Conservation (phyloP, 768 basidiomycete species). For the Leccinum olivaceopallidum region DNA sequence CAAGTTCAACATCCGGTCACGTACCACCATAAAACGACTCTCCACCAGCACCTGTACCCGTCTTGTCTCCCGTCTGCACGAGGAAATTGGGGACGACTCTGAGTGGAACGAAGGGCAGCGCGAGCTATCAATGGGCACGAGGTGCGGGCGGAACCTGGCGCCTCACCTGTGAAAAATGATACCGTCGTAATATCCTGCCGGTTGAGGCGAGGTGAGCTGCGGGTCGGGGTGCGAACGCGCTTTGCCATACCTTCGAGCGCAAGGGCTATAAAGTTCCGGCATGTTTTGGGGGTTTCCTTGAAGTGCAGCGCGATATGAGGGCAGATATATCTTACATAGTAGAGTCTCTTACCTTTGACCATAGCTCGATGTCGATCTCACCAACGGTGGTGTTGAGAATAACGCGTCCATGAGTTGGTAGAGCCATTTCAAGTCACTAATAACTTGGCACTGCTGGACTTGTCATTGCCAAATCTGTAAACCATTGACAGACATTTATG, state of each 20-base stretch:
- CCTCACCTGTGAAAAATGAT: constrained; percentile 90
- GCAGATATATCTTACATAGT: background rate
- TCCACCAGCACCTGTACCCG: constrained; percentile 88
- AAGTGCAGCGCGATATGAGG: background rate
- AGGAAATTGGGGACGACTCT: constrained; percentile 91
- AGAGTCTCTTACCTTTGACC: constrained; percentile 72
- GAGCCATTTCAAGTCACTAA: constrained; percentile 53
- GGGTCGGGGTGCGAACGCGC: background rate
- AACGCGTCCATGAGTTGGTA: constrained; percentile 84
- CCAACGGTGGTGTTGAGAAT: constrained; percentile 88
- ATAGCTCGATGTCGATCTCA: constrained; percentile 87
- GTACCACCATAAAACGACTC: constrained; percentile 93
- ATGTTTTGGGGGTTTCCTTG: constrained; percentile 92
- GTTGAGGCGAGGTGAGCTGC: constrained; percentile 9
- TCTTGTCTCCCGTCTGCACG: constrained; percentile 92
- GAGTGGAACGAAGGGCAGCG: background rate
- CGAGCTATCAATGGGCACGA: background rate
- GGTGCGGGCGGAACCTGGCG: background rate
- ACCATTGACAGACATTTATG: constrained; percentile 4
- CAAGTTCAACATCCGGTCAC: constrained; percentile 9
- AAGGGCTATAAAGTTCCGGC: constrained; percentile 85
- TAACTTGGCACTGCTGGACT: background rate
- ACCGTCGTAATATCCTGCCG: constrained; percentile 90
- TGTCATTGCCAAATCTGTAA: background rate
- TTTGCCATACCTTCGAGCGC: constrained; percentile 74